Evolutionary conservation across 2,329 filamentous ascomycete species (phyloP).

Genomic region (Diaporthe batatas): DNA sequence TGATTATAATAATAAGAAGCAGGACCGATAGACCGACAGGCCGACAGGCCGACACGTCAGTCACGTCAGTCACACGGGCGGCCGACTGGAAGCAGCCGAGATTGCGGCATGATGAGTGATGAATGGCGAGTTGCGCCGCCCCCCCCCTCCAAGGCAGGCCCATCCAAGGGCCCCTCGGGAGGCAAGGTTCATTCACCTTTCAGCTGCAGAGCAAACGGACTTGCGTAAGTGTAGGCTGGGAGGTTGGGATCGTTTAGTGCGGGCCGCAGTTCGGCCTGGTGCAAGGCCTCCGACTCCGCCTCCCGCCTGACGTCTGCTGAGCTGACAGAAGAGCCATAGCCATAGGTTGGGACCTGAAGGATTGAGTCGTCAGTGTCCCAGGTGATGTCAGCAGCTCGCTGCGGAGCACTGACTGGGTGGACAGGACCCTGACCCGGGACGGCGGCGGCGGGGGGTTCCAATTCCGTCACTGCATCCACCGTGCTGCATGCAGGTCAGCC

Average conservation of each 20-base stretch:
- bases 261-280: background rate
- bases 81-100: slow-evolving; percentile 27
- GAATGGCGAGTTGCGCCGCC: slow-evolving; percentile 22
- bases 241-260: background rate
- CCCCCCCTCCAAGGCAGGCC: slow-evolving; percentile 27
- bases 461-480: slow-evolving; percentile 30
- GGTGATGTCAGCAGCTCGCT: slow-evolving; percentile 15
- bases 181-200: slow-evolving; percentile 17
- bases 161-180: slow-evolving; percentile 15
- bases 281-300: slow-evolving; percentile 19
- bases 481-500: slow-evolving; percentile 12
- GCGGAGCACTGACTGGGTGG: background rate
- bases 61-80: slow-evolving; percentile 18
- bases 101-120: slow-evolving; percentile 29
- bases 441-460: slow-evolving; percentile 5
- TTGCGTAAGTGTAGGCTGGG: no score
- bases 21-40: background rate
- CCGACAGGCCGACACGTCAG: background rate
- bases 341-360: slow-evolving; percentile 3
- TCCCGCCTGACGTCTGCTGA: slow-evolving; percentile 3
- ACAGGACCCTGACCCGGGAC: slow-evolving; percentile 21
- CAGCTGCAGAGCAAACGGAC: background rate
- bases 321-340: background rate
- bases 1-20: background rate
- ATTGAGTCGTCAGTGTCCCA: background rate